Conservation (phyloP, 2,329 filamentous ascomycete species). For the Ophiostoma sp. region DNA sequence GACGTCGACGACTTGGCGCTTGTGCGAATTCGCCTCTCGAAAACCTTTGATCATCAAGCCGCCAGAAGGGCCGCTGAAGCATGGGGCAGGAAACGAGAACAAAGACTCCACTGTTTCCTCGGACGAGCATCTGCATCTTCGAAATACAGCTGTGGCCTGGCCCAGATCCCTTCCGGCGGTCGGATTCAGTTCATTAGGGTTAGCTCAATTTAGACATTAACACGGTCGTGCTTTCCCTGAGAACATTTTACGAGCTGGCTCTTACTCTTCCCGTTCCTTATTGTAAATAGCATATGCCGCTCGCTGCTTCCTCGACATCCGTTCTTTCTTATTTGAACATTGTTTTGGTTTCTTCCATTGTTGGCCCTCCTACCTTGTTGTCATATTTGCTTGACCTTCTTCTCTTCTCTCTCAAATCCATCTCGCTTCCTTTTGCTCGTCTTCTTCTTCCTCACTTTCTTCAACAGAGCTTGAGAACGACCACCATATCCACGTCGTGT, state of each 20-base stretch:
- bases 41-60: slow-evolving; percentile 1
- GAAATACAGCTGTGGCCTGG: background rate
- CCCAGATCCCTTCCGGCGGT: slow-evolving; percentile 21
- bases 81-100: background rate
- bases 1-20: slow-evolving; percentile 1
- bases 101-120: background rate
- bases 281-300: slow-evolving; percentile 1
- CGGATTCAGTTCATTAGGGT: slow-evolving; percentile 11
- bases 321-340: slow-evolving; percentile 3
- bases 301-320: background rate
- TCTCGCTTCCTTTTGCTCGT: background rate
- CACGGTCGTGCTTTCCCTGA: slow-evolving; percentile 5
- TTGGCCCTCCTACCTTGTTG: slow-evolving; percentile 3
- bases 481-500: slow-evolving; percentile 3
- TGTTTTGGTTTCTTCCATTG: slow-evolving; percentile 13
- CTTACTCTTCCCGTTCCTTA: background rate
- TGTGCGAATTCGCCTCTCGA: slow-evolving; percentile 14
- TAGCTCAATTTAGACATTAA: background rate
- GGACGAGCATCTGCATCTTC: background rate
- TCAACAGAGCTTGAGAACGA: background rate
- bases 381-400: background rate
- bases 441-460: background rate
- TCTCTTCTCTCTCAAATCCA: background rate
- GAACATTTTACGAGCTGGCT: background rate
- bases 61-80: background rate